Evolutionary conservation across 1,284 basidiomycete genomes (phyloP).

Genomic region (Pulveroboletus sp.): DNA sequence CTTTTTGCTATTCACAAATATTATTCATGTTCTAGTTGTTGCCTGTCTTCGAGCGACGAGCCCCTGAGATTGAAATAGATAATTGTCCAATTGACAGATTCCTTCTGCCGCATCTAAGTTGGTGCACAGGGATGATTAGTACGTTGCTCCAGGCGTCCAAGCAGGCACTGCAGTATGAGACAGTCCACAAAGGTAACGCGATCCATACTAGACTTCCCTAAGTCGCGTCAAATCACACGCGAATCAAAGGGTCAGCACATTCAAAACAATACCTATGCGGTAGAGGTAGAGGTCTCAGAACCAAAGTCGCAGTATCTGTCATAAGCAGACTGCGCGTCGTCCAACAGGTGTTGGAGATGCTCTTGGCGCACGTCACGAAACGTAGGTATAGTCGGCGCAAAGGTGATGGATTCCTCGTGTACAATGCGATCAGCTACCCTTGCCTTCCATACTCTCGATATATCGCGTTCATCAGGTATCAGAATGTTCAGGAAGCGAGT

Average conservation of each 20-base stretch:
- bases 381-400: constrained; percentile 18
- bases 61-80: too few relatives aligned
- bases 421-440: constrained; percentile 19
- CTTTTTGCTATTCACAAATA: too few relatives aligned
- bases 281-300: neutral
- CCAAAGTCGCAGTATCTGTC: neutral
- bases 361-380: constrained; percentile 14
- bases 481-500: constrained; percentile 10
- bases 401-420: constrained; percentile 11
- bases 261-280: neutral
- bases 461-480: constrained; percentile 15
- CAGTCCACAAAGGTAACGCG: too few relatives aligned
- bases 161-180: too few relatives aligned
- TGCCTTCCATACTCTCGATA: constrained; percentile 18
- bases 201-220: neutral
- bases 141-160: too few relatives aligned
- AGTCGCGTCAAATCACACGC: too few relatives aligned
- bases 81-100: too few relatives aligned
- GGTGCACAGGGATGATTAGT: too few relatives aligned
- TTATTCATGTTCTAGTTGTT: too few relatives aligned
- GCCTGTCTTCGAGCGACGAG: too few relatives aligned
- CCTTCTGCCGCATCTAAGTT: too few relatives aligned
- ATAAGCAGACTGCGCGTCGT: constrained; percentile 14
- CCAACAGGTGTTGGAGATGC: constrained; percentile 12
- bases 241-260: too few relatives aligned